Conservation (phyloP, 306 rosid genomes). For the Glycine tomentella region DNA sequence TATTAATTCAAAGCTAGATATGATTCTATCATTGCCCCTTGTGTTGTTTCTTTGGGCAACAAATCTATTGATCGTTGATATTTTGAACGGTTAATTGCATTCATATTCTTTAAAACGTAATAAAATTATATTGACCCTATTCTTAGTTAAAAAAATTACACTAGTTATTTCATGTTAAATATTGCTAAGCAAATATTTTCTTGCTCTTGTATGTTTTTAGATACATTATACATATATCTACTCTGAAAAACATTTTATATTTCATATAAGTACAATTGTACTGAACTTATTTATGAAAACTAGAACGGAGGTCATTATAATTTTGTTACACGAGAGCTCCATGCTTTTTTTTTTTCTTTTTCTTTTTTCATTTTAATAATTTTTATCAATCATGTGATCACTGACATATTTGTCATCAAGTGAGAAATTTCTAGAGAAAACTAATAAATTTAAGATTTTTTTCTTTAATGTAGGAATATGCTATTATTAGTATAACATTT, state of each 20-base stretch:
- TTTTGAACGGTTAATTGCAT: slow-evolving; percentile 37
- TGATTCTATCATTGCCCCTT: slow-evolving; percentile 38
- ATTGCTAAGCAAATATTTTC: background rate
- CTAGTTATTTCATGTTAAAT: background rate
- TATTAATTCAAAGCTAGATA: slow-evolving; percentile 42
- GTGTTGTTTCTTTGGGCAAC: slow-evolving; percentile 38
- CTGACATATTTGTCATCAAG: background rate
- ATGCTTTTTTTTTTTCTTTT: background rate
- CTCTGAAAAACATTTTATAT: background rate
- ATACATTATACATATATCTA: background rate
- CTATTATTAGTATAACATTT: no score
- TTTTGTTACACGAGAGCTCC: background rate
- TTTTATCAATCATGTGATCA: background rate
- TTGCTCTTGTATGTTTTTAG: background rate
- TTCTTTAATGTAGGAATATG: no score
- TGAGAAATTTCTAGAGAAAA: background rate
- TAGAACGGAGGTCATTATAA: background rate
- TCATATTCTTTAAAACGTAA: slow-evolving; percentile 34
- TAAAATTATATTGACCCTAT: slow-evolving; percentile 11
- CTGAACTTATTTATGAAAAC: background rate
- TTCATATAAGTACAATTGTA: background rate
- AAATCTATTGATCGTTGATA: slow-evolving; percentile 30
- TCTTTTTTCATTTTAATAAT: background rate
- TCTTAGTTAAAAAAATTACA: slow-evolving; percentile 1
- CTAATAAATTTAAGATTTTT: no score